Evolutionary conservation across 495 filamentous ascomycete species (phyloP), one percentile per base, ranked within the genome.

Genomic region (Lineolata rhizophorae): DNA sequence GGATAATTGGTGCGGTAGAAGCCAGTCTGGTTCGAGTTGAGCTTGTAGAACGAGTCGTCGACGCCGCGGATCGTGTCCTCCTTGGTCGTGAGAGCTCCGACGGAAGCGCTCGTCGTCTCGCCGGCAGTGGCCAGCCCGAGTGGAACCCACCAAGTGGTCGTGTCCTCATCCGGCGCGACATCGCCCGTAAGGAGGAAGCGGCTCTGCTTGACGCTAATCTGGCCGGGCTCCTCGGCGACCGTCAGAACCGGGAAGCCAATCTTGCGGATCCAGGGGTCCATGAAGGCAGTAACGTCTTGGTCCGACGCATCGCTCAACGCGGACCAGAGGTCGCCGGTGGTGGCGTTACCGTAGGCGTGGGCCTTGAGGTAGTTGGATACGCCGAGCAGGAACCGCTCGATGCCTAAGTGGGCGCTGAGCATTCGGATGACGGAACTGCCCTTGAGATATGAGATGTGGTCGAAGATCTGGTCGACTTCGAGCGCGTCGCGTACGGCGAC

Each of bases 1-100:
- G 87, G 76, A 42, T 92, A 90, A 51, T 90, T 92, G 17, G 82
- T 87, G 27, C 85, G 63, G 51, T 91, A 97, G 56, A 94, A 93
- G 9, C 83, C 87, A 30, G 71, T 74, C 31, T 85, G 75, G 32
- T 83, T 65, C 34, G 69, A 66, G 53, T 97, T 97, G 41, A 94
- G 56, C 59, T 91, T 92, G 52, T 94, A 97, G 45, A 90, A 90
- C 36, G 66, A 65, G 30, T 75, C 65, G 39, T 81, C 71, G 36
- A 94, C 48, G 20, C 72, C 69, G 17, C 62, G 59, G 38, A 95
- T 60, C 4, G 65, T 80, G 15, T 76, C 67, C 39, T 73, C 60
- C 50, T 77, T 94, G 16, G 62, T 55, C 0, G 72, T 76, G n/a
- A 97, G 62, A 32, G 80, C 71, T 8, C 62, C 48, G 8, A 62